phyloP scores from a whole-genome alignment of 345 rosid genomes.

The Citrus mangshanensis region DNA sequence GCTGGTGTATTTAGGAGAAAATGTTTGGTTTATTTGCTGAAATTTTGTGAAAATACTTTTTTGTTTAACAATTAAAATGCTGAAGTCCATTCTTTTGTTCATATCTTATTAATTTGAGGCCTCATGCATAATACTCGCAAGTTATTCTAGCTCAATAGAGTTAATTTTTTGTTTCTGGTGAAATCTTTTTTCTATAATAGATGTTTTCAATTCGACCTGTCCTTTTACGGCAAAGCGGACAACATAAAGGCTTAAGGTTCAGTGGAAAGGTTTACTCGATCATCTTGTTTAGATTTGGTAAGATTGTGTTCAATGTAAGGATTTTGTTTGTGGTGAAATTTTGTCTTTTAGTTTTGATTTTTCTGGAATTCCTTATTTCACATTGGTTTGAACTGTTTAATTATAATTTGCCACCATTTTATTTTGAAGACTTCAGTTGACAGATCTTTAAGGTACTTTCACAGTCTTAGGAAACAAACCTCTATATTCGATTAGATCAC shows the following conservation, averaged over 20 bases:
- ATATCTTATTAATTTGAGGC: slow-evolving; percentile 14
- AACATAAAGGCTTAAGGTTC: slow-evolving; percentile 53
- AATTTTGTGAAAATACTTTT: not conserved
- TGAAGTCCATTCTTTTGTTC: not conserved
- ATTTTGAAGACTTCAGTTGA: not conserved
- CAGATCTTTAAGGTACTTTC: not conserved
- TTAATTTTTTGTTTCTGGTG: slow-evolving; percentile 34
- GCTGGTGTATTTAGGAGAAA: not conserved
- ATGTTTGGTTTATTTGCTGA: not conserved
- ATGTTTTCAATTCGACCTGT: slow-evolving; percentile 54
- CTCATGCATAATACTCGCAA: slow-evolving; percentile 18
- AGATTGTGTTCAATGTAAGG: slow-evolving; percentile 29
- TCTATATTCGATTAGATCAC: not conserved
- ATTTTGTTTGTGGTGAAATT: slow-evolving; percentile 13
- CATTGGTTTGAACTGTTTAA: not conserved
- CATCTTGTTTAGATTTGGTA: slow-evolving; percentile 55
- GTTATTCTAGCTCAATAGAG: slow-evolving; percentile 16
- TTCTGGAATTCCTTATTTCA: slow-evolving; percentile 4
- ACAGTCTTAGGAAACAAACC: not conserved
- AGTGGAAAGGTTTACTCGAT: slow-evolving; percentile 49
- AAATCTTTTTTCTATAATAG: slow-evolving; percentile 42
- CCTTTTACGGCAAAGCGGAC: slow-evolving; percentile 60
- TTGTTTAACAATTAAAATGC: not conserved
- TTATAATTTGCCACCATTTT: not conserved
- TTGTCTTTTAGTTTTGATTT: slow-evolving; percentile 13